Evolutionary conservation across 2,329 filamentous ascomycete genomes (phyloP), one percentile per base, ranked within the genome.

Genomic region (Claviceps digitariae): DNA sequence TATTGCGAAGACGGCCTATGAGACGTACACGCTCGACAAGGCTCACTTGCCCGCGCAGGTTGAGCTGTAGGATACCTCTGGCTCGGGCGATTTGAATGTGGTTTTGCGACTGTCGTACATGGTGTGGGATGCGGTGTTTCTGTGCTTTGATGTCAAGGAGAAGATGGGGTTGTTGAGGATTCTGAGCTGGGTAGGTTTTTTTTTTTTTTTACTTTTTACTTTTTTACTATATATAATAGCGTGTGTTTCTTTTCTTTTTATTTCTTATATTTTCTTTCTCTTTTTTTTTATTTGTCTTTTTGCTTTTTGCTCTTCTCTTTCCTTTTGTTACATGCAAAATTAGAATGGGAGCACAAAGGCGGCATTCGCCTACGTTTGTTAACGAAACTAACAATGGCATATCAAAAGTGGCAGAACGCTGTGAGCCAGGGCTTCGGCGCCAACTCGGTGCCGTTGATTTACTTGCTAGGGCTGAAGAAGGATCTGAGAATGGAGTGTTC

Each of bases 21-120:
- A 71, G 51, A 67, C 64, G 0, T 71, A 70, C 53, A 57, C 59
- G 44, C 62, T 58, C 34, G 59, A 66, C 15, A 57, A 60, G 15
- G 38, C 56, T 2, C 64, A 63, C 54, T 20, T 45, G 56, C 53
- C 29, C 58, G 62, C 40, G 58, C 61, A 45, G 62, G 56, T 68
- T 50, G 69, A 71, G 59, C 53, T 70, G 54, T 71, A 67, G 69
- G 69, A 71, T 55, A 71, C 67, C 56, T 71, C 69, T 27, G 69
- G 69, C 57, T 63, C 66, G 25, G 63, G 65, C 2, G 69, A 71
- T 46, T 59, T 71, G 36, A 64, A 62, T 48, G 67, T 62, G 2
- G 62, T 71, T 7, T 59, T 65, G 48, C 61, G 61, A 5, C 52
- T 70, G 31, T 63, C 64, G 21, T 69, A 69, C 54, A 65, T 70